A percentile compares a stretch with the other conserved stretches of the same genome.
Conservation (phyloP, 1,284 basidiomycete genomes). For the Ustilago hordei region DNA sequence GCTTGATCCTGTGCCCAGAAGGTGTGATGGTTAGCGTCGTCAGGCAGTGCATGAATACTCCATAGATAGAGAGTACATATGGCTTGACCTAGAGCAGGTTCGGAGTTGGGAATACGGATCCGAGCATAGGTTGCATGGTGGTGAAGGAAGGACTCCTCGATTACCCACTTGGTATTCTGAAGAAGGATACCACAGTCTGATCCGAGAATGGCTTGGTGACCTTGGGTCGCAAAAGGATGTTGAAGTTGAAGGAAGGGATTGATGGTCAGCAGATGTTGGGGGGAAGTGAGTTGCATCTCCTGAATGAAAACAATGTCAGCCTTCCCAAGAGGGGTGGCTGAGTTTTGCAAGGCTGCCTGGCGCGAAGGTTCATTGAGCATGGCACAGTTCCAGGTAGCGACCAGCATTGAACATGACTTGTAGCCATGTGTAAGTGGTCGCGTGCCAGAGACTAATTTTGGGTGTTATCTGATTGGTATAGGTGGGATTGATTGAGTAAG, state of each 20-base stretch:
- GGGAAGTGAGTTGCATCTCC: neutral
- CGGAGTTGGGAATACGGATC: neutral
- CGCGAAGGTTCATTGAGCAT: neutral
- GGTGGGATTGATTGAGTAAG: too few species aligned
- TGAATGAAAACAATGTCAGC: neutral
- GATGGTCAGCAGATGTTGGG: neutral
- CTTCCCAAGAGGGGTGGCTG: neutral
- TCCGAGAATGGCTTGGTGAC: neutral
- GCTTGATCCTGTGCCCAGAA: neutral
- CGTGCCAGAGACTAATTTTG: too few species aligned
- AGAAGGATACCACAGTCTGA: neutral
- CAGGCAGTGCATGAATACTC: neutral
- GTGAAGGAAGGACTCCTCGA: neutral
- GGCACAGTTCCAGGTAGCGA: neutral
- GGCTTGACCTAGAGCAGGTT: neutral
- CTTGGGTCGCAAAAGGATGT: neutral
- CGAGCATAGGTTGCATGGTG: neutral
- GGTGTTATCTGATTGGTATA: too few species aligned
- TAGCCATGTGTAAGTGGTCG: too few species aligned
- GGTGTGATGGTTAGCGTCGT: rapidly evolving
- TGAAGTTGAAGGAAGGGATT: neutral
- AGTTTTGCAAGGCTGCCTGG: neutral
- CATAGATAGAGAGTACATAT: neutral
- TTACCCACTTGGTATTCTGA: neutral
- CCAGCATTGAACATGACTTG: neutral